Evolutionary conservation across 345 rosid species (phyloP).

Genomic region (Acer yangbiense): DNA sequence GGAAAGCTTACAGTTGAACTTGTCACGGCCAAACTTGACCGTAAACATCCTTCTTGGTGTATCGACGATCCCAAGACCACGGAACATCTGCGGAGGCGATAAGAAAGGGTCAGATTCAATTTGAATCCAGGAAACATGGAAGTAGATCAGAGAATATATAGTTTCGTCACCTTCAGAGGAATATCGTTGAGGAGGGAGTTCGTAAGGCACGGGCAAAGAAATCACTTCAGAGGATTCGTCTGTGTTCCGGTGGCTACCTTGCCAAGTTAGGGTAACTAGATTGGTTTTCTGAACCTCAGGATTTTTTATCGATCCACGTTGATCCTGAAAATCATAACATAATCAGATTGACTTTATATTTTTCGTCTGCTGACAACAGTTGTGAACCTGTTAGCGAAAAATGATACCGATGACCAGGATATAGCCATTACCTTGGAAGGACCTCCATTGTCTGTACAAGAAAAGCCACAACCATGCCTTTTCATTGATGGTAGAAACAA

Average conservation of each 20-base stretch:
- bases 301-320: conserved; percentile 14
- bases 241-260: conserved; percentile 34
- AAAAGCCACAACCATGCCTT: conserved; percentile 44
- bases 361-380: background rate
- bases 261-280: conserved; percentile 72
- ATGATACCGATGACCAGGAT: background rate
- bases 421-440: conserved; percentile 37
- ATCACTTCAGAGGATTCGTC: conserved; percentile 47
- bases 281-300: conserved; percentile 35
- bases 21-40: conserved; percentile 83
- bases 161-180: conserved; percentile 57
- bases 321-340: conserved; percentile 25
- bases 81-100: conserved; percentile 64
- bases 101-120: conserved; percentile 5
- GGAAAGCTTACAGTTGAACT: conserved; percentile 37
- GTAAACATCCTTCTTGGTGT: conserved; percentile 72
- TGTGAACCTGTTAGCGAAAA: background rate
- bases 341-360: conserved; percentile 1
- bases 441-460: conserved; percentile 49
- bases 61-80: conserved; percentile 91
- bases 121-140: background rate
- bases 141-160: background rate
- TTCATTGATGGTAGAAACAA: conserved; percentile 59
- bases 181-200: conserved; percentile 79
- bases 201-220: conserved; percentile 72